phyloP scores from a whole-genome alignment of 805 yeast genomes.

The Ogataea haglerorum region DNA sequence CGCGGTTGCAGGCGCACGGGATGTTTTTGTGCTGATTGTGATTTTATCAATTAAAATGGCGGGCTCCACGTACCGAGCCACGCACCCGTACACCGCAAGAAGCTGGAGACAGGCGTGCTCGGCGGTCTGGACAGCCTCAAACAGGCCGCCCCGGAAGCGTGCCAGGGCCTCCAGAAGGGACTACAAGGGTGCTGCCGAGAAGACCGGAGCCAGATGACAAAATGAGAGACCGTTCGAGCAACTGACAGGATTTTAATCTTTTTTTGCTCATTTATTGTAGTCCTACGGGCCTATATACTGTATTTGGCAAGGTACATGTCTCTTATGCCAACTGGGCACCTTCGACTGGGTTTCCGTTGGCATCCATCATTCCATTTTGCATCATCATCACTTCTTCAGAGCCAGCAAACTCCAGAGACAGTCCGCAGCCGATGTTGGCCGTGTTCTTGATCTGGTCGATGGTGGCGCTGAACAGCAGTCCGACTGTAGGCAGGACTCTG shows the following conservation, averaged over 20 bases:
- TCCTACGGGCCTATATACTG: conserved; percentile 26
- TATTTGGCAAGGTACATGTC: conserved; percentile 1
- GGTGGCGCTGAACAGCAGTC: conserved; percentile 83
- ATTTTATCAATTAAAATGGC: background rate
- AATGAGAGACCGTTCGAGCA: conserved; percentile 38
- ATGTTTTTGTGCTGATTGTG: background rate
- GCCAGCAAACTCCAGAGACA: conserved; percentile 94
- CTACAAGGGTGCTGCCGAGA: conserved; percentile 68
- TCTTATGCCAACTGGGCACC: conserved; percentile 46
- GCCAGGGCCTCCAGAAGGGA: conserved; percentile 65
- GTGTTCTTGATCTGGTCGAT: conserved; percentile 80
- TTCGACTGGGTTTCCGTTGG: conserved; percentile 81
- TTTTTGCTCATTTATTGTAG: conserved; percentile 2
- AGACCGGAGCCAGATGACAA: conserved; percentile 52
- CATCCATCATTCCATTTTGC: conserved; percentile 83
- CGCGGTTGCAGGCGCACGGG: background rate
- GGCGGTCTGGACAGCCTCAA: conserved; percentile 60
- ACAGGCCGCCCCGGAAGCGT: conserved; percentile 64
- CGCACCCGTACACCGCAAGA: conserved; percentile 7
- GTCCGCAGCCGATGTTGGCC: conserved; percentile 86
- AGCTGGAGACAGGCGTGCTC: too few relatives aligned
- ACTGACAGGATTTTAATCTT: background rate
- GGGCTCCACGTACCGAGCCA: background rate
- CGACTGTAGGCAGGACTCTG: conserved; percentile 87
- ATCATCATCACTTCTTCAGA: conserved; percentile 87